A percentile compares a stretch with the other conserved stretches of the same genome.
Evolutionary conservation across 2,329 filamentous ascomycete species (phyloP).

Genomic region (Penicillium sp.): DNA sequence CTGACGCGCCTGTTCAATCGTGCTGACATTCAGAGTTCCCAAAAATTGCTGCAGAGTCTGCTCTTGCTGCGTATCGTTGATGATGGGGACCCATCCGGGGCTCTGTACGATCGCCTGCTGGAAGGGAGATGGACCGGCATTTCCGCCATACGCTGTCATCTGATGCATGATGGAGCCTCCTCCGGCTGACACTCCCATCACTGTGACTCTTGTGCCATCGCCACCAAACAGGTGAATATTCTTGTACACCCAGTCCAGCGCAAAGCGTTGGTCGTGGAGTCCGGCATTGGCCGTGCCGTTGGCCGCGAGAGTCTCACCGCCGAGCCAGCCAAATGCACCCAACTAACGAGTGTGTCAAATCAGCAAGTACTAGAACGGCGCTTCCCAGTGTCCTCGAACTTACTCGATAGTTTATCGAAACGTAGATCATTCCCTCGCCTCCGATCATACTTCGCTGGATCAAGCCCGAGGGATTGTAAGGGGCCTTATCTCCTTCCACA

Average conservation of each 20-base stretch:
- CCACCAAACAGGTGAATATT: slow-evolving; percentile 55
- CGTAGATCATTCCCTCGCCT: slow-evolving; percentile 43
- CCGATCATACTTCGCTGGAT: slow-evolving; percentile 41
- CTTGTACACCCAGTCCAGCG: slow-evolving; percentile 55
- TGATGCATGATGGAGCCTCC: slow-evolving; percentile 54
- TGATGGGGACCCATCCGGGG: slow-evolving; percentile 36
- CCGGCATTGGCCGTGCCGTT: slow-evolving; percentile 49
- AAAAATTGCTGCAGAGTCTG: slow-evolving; percentile 40
- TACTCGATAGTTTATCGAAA: slow-evolving; percentile 47
- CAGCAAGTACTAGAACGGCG: background rate
- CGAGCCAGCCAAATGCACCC: slow-evolving; percentile 48
- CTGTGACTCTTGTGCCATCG: slow-evolving; percentile 47
- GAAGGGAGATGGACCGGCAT: slow-evolving; percentile 35
- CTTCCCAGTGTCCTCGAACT: slow-evolving; percentile 5
- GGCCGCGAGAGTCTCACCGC: slow-evolving; percentile 42
- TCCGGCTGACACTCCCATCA: slow-evolving; percentile 46
- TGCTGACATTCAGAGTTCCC: slow-evolving; percentile 40
- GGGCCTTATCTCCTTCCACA: slow-evolving; percentile 37
- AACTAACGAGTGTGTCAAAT: slow-evolving; percentile 25
- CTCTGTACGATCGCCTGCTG: slow-evolving; percentile 45
- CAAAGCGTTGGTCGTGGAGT: slow-evolving; percentile 52
- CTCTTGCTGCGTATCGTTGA: slow-evolving; percentile 38
- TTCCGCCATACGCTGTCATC: slow-evolving; percentile 51
- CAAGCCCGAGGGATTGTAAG: slow-evolving; percentile 37
- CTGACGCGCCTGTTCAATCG: slow-evolving; percentile 43